These are phyloP conservation scores for Umbilicus rupestris DNA, from an alignment of 164 flowering plant genomes.

Conservation along the genomic window DNA sequence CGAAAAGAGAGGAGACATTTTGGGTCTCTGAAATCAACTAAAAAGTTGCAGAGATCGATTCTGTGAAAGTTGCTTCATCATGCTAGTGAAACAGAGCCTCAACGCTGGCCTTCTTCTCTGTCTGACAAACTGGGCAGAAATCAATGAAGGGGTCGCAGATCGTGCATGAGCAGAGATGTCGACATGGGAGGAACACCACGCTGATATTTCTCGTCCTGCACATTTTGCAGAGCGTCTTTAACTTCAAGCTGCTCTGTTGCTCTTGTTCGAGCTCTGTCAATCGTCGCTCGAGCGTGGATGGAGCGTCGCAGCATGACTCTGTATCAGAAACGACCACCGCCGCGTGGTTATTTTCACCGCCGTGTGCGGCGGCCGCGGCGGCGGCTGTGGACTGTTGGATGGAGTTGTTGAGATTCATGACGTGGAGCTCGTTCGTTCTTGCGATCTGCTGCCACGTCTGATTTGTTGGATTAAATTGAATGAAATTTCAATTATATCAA, in stretches of 20 bases:
- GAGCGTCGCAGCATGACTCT: slow-evolving; percentile 46
- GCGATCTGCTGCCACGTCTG: slow-evolving; percentile 59
- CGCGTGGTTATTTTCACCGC: slow-evolving; percentile 8
- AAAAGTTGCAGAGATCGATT: too few relatives aligned
- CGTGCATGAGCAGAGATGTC: slow-evolving; percentile 64
- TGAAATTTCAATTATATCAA: too few relatives aligned
- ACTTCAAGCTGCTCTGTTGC: slow-evolving; percentile 19
- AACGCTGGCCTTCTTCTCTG: slow-evolving; percentile 19
- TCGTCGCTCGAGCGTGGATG: too few relatives aligned
- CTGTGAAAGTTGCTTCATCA: background rate
- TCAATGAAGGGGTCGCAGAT: slow-evolving; percentile 42
- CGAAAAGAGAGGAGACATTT: too few relatives aligned
- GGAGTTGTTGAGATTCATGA: slow-evolving; percentile 26
- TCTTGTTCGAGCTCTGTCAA: too few relatives aligned
- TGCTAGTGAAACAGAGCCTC: background rate
- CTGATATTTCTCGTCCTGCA: slow-evolving; percentile 13
- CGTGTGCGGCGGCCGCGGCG: slow-evolving; percentile 22
- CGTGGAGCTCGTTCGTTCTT: slow-evolving; percentile 48
- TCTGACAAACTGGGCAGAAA: slow-evolving; percentile 60
- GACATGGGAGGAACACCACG: slow-evolving; percentile 60
- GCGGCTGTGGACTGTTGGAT: slow-evolving; percentile 35
- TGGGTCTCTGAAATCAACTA: too few relatives aligned
- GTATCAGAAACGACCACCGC: slow-evolving; percentile 45
- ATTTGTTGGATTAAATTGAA: too few relatives aligned
- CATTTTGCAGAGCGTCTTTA: background rate